A percentile compares a stretch with the other conserved stretches of the same genome.
phyloP scores from a whole-genome alignment of 176 grass and related monocot genomes.

The Saccharum spontaneum region DNA sequence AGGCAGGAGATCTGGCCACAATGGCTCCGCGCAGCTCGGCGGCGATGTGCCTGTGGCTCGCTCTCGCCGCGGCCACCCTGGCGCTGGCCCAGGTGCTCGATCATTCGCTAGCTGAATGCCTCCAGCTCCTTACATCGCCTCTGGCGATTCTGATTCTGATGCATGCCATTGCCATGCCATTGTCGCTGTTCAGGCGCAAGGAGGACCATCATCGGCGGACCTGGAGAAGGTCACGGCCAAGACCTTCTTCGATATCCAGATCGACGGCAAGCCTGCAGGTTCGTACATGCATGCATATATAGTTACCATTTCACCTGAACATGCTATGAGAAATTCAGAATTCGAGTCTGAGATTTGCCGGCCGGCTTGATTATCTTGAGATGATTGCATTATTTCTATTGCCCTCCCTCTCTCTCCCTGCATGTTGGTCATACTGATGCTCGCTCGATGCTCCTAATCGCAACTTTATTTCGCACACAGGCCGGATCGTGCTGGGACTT shows the following conservation, averaged over 20 bases:
- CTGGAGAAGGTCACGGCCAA: slow-evolving; percentile 77
- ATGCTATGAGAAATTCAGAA: neutral
- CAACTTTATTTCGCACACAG: neutral
- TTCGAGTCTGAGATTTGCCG: neutral
- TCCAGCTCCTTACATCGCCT: neutral
- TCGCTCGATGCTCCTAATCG: neutral
- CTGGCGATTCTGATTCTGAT: neutral
- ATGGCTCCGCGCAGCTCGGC: slow-evolving; percentile 23
- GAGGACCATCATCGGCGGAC: slow-evolving; percentile 6
- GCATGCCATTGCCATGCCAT: no score
- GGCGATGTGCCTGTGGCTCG: slow-evolving; percentile 43
- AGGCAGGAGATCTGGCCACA: neutral
- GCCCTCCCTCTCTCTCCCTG: no score
- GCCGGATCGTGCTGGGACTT: slow-evolving; percentile 6
- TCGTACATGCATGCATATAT: neutral
- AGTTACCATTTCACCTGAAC: no score
- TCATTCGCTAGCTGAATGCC: neutral
- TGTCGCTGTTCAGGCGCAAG: slow-evolving; percentile 43
- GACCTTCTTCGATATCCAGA: slow-evolving; percentile 82
- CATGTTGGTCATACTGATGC: no score
- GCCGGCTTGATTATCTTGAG: neutral
- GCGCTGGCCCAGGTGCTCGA: slow-evolving; percentile 69
- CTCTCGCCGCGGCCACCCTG: slow-evolving; percentile 54
- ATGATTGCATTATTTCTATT: neutral
- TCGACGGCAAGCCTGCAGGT: slow-evolving; percentile 82